Evolutionary conservation across 352 stramenopile genomes (phyloP), one percentile per base, ranked within the genome.

Genomic region (Phytophthora fragariae): DNA sequence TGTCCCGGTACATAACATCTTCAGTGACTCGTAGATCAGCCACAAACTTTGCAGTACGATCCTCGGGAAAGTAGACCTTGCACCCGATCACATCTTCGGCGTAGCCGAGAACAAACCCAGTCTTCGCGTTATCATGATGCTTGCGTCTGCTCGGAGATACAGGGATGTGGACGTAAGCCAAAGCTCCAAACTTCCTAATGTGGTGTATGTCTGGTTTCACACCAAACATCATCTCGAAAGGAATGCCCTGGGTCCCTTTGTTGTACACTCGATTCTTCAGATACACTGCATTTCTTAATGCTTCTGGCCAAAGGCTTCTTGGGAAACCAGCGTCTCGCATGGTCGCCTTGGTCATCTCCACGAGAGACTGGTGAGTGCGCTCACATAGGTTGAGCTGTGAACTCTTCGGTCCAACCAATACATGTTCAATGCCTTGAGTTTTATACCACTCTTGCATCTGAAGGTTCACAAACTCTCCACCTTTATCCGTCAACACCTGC

Each of bases 351-450:
- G 17, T 49, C 33, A 60, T 60, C 5, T 39, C 33, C 5, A 49
- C 33, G 2, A 60, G 33, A 5, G 54, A 60, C 8, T 60, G 33
- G 12, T 49, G 54, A 5, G 54, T 33, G 2, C 54, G 54, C 54
- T 60, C 33, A 49, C 54, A 60, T 15, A 60, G 21, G 15, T 60
- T 60, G 8, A 60, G 17, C 33, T 60, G 33, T 7, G 31, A 60
- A 10, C 54, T 60, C 11, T 60, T 60, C 5, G 54, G 54, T 29
- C 54, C 54, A n/a, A 60, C 54, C 19, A 10, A 0, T 5, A 60
- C 33, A 10, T 60, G 54, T 10, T 60, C 54, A n/a, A 60, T 60
- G 31, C 54, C 33, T 10, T 49, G 31, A 1, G 31, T 6, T 2
- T 5, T 10, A 14, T 60, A 60, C 33, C 54, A 60, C 2, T 15